These are phyloP conservation scores for Chrysoporthe puriensis DNA, from an alignment of 2,329 filamentous ascomycete species.

Conservation along the genomic window DNA sequence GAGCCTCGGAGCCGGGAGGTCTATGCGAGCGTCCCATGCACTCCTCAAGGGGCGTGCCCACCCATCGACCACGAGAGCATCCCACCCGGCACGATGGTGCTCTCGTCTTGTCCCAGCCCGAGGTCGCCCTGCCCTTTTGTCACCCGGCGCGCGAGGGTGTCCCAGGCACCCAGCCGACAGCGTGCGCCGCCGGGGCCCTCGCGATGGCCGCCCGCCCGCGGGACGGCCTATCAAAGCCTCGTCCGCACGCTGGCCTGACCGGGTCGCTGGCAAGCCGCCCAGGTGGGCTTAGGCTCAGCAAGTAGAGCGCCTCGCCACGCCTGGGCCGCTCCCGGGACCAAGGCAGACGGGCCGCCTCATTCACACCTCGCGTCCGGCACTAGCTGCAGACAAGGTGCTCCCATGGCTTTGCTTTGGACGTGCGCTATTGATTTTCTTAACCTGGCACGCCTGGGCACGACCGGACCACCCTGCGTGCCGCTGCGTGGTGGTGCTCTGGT, in stretches of 20 bases:
- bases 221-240: slow-evolving; percentile 24
- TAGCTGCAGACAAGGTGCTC: not conserved
- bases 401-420: no score
- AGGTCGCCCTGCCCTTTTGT: not conserved
- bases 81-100: not conserved
- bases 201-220: not conserved
- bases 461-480: no score
- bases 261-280: slow-evolving; percentile 15
- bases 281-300: slow-evolving; percentile 15
- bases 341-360: slow-evolving; percentile 1
- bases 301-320: slow-evolving; percentile 23
- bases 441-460: no score
- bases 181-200: no score
- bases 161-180: no score
- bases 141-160: not conserved
- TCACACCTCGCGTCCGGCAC: not conserved
- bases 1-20: slow-evolving; percentile 1
- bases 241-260: no score
- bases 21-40: not conserved
- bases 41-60: not conserved
- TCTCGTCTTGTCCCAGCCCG: not conserved
- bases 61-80: not conserved
- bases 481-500: no score
- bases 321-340: slow-evolving; percentile 17
- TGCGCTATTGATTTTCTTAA: no score